Base-by-base conservation (phyloP, 1,284 basidiomycete species). In the Trichosporon ovoides region DNA sequence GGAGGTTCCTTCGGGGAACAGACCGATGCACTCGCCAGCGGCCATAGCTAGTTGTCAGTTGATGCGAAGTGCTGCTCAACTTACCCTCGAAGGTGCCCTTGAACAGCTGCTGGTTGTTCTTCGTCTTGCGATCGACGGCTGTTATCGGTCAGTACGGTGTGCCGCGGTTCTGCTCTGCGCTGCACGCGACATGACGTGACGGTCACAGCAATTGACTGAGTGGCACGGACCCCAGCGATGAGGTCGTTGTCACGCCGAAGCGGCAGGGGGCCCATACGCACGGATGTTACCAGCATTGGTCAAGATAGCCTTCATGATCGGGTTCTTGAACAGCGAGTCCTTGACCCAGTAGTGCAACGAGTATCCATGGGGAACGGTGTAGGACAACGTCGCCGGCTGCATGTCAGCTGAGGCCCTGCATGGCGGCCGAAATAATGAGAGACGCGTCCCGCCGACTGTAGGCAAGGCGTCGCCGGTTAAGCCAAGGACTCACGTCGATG, bases 51-150 rank as follows among this genome's bases (percentile, higher is more conserved):
- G 1, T 1, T 12, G 49, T 52, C 18, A 61, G 57, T 36, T 38
- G 14, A 7, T 6, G 6, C 3, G n/a, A 20, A 1, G 2, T 0
- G 6, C 24, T 4, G n/a, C n/a, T n/a, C 6, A 5, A 46, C 69
- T 48, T 20, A 77, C 77, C 74, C 58, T 93, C 87, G 68, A 97
- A 88, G 0, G 93, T 96, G 22, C 91, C 89, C 61, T 84, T 83
- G 79, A 96, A 95, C 16, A 98, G 81, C 33, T 85, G 82, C 65
- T 89, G 88, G 61, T 91, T 87, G 79, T 95, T 89, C 78, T 90
- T 93, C 64, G 82, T 89, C 79, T 90, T 91, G 58, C 94, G 84
- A 76, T 96, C 93, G 40, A 98, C 94, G 34, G 93, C 92, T 76
- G 37, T 9, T 14, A 55, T 68, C 58, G 64, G 64, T 28, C n/a